Base-by-base conservation (phyloP, 1,284 basidiomycete genomes). In the Tilletia setariae region DNA sequence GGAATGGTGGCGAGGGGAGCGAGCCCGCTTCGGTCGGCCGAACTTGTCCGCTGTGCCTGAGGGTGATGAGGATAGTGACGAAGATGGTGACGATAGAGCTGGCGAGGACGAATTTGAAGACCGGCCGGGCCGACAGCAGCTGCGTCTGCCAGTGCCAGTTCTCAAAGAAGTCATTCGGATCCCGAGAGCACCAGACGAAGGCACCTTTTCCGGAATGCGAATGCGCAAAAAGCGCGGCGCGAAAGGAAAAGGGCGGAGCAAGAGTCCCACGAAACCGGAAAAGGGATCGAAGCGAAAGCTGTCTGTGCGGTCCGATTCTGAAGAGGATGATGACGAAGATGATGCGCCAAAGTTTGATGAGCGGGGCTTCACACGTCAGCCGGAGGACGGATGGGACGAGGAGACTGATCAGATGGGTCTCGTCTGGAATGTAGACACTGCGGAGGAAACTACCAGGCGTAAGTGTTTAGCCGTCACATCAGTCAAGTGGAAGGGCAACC, bases 1-100 rank as follows among this genome's bases (percentile, higher is more conserved):
- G 32, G 90, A 93, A 49, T 96, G 87, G 85, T 98, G 96, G 96
- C 88, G 92, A n/a, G 89, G 89, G 73, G 95, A 98, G 83, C 90
- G 89, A 71, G 87, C 93, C 30, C 89, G 94, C 7, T 97, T 93
- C 76, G 66, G 85, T 9, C 72, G 79, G 2, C 75, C 80, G 4
- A 71, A 76, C 49, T 67, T 72, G n/a, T 72, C 69, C 16, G 42
- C 32, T 13, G 63, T 16, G 15, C 40, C 47, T 66, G 21, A 61
- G 67, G 49, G 65, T 61, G 46, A 67, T 15, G 70, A 67, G 42
- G 70, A 66, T 25, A 23, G 65, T 21, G 70, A 67, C 44, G 70
- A 66, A 51, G 72, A 63, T 2, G 64, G 28, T 2, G 56, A 30
- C 8, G 28, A 15, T 16, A 61, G 56, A 19, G 69, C 68, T 2